phyloP scores from a whole-genome alignment of 2,329 filamentous ascomycete species.

The Tolypocladium ophioglossoides region DNA sequence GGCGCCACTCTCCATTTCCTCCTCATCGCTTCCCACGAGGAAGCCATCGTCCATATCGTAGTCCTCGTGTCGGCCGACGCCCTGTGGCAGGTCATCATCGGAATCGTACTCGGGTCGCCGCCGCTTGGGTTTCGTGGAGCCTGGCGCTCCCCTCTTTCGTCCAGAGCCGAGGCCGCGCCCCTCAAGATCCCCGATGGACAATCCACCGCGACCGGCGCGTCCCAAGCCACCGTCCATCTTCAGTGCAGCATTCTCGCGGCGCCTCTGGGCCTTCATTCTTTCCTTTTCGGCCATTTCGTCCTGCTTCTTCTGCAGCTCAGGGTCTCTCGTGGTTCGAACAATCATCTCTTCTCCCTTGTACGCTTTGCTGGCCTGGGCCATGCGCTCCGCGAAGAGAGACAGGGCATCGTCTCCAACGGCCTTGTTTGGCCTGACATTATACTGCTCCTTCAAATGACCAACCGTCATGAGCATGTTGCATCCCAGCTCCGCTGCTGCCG shows the following conservation, averaged over 20 bases:
- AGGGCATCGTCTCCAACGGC: conserved; percentile 62
- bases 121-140: conserved; percentile 39
- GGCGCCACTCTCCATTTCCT: conserved; percentile 49
- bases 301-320: conserved; percentile 62
- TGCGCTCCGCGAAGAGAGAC: conserved; percentile 53
- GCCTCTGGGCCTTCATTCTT: conserved; percentile 53
- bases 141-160: conserved; percentile 42
- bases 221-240: conserved; percentile 49
- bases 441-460: conserved; percentile 65
- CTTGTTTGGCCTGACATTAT: conserved; percentile 57
- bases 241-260: conserved; percentile 56
- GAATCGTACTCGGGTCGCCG: conserved; percentile 61
- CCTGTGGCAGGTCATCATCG: conserved; percentile 59
- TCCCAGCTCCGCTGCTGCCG: conserved; percentile 58
- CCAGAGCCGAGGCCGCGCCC: conserved; percentile 40
- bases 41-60: conserved; percentile 77
- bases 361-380: conserved; percentile 52
- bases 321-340: conserved; percentile 60
- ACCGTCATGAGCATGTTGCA: conserved; percentile 61
- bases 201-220: conserved; percentile 40
- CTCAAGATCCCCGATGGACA: conserved; percentile 62
- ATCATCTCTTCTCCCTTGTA: conserved; percentile 51
- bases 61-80: conserved; percentile 54
- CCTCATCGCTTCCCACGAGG: conserved; percentile 65
- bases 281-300: conserved; percentile 69